phyloP scores from a whole-genome alignment of 2,329 filamentous ascomycete genomes.

The Verticillium longisporum region DNA sequence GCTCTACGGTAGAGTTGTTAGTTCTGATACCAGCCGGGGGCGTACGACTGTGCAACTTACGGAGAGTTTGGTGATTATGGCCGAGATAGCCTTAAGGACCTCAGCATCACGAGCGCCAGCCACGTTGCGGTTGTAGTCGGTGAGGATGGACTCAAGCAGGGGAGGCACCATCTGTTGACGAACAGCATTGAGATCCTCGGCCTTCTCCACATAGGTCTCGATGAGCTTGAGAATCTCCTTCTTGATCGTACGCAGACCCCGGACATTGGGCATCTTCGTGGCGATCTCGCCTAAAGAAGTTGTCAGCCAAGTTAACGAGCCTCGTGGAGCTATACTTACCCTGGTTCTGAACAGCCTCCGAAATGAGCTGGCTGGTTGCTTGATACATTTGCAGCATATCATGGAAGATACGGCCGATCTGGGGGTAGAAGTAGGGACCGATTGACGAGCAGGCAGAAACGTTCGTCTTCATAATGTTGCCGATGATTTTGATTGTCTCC shows the following conservation, averaged over 20 bases:
- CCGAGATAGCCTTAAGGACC: slow-evolving; percentile 95
- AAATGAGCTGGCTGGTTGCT: slow-evolving; percentile 93
- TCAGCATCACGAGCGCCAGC: slow-evolving; percentile 93
- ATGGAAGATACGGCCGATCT: slow-evolving; percentile 94
- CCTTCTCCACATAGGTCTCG: slow-evolving; percentile 96
- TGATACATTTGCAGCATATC: slow-evolving; percentile 99
- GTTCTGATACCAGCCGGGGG: slow-evolving; percentile 16
- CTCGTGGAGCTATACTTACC: not conserved
- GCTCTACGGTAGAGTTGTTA: slow-evolving; percentile 40
- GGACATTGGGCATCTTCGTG: slow-evolving; percentile 94
- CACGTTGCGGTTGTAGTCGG: slow-evolving; percentile 97
- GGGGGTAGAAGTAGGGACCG: slow-evolving; percentile 94
- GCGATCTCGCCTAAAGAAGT: slow-evolving; percentile 67
- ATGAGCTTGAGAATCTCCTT: slow-evolving; percentile 99
- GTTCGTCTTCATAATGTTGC: slow-evolving; percentile 99
- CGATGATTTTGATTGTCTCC: slow-evolving; percentile 96
- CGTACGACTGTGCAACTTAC: slow-evolving; percentile 47
- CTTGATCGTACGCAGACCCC: slow-evolving; percentile 94
- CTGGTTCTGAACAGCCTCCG: slow-evolving; percentile 62
- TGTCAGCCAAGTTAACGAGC: not conserved
- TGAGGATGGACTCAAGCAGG: slow-evolving; percentile 83
- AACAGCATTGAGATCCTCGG: slow-evolving; percentile 90
- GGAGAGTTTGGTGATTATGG: slow-evolving; percentile 92
- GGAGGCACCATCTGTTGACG: slow-evolving; percentile 93
- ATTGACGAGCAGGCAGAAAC: slow-evolving; percentile 97